A percentile compares a stretch with the other conserved stretches of the same genome.
Conservation (phyloP, 306 rosid genomes). For the Dryas octopetala region DNA sequence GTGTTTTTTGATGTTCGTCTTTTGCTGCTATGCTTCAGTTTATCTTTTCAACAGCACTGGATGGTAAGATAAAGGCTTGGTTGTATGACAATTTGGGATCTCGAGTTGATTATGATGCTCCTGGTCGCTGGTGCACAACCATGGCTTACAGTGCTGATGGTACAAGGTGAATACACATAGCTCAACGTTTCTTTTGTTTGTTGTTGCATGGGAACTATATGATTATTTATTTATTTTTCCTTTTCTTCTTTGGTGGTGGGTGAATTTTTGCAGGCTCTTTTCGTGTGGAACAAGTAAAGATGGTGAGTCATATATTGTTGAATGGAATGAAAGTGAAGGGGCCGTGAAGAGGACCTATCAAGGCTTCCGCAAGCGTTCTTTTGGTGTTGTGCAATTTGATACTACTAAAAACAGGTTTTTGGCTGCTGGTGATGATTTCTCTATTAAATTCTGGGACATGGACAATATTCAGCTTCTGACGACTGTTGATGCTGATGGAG, state of each 20-base stretch:
- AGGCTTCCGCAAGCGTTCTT: constrained; percentile 90
- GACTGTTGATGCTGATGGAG: constrained; percentile 91
- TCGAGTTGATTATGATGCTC: constrained; percentile 96
- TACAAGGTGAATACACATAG: constrained; percentile 57
- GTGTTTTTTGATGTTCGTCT: constrained; percentile 9
- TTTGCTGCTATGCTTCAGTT: constrained; percentile 55
- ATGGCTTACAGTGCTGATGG: constrained; percentile 97
- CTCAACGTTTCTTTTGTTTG: constrained; percentile 6
- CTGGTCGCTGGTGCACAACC: constrained; percentile 96
- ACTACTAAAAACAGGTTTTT: constrained; percentile 86
- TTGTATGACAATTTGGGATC: constrained; percentile 90
- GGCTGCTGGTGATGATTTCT: constrained; percentile 95
- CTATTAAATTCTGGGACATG: constrained; percentile 98
- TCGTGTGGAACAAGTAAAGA: constrained; percentile 97
- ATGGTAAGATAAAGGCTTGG: constrained; percentile 98
- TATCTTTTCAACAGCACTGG: constrained; percentile 91
- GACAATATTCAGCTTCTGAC: constrained; percentile 78
- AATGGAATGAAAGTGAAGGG: constrained; percentile 98
- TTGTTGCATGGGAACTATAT: background rate
- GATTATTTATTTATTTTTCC: background rate
- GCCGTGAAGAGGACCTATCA: constrained; percentile 87
- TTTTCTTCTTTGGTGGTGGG: constrained; percentile 17
- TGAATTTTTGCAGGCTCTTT: constrained; percentile 63
- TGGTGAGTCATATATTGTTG: constrained; percentile 89
- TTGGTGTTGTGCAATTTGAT: constrained; percentile 88